A percentile compares a stretch with the other conserved stretches of the same genome.
phyloP scores from a whole-genome alignment of 2,329 filamentous ascomycete species.

The Arachnopeziza araneosa region DNA sequence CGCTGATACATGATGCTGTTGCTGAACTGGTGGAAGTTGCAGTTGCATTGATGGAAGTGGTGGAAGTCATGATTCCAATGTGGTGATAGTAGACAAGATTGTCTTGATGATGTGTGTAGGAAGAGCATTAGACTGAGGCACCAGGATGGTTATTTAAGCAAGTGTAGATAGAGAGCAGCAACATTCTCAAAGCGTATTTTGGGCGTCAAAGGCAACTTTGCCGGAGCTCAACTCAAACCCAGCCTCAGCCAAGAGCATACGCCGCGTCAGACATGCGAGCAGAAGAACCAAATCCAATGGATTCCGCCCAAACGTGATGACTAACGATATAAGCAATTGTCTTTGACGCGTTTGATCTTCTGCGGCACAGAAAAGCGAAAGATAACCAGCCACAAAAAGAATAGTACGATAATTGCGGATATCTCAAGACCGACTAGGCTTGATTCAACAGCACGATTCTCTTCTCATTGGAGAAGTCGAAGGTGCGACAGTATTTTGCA shows the following conservation, averaged over 20 bases:
- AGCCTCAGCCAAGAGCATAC: neutral
- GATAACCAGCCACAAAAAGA: neutral
- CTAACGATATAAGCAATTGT: neutral
- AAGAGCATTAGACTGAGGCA: neutral
- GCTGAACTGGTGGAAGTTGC: slow-evolving; percentile 13
- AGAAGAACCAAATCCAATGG: neutral
- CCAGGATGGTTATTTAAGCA: neutral
- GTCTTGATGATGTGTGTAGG: neutral
- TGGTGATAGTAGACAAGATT: neutral
- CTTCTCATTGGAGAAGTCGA: too few species aligned
- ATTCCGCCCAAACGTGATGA: neutral
- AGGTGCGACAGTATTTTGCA: neutral
- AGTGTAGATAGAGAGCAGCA: neutral
- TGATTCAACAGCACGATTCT: neutral
- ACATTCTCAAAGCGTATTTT: neutral
- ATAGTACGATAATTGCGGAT: neutral
- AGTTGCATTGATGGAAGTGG: slow-evolving; percentile 7
- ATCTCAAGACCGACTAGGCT: neutral
- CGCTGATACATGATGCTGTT: slow-evolving; percentile 24
- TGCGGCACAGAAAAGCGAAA: neutral
- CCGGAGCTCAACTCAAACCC: neutral
- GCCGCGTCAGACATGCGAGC: neutral
- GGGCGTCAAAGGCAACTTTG: neutral
- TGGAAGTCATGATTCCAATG: slow-evolving; percentile 14
- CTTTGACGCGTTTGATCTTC: neutral